Conservation (phyloP, 1,139 yeast genomes). For the Kodamaea alishanica region DNA sequence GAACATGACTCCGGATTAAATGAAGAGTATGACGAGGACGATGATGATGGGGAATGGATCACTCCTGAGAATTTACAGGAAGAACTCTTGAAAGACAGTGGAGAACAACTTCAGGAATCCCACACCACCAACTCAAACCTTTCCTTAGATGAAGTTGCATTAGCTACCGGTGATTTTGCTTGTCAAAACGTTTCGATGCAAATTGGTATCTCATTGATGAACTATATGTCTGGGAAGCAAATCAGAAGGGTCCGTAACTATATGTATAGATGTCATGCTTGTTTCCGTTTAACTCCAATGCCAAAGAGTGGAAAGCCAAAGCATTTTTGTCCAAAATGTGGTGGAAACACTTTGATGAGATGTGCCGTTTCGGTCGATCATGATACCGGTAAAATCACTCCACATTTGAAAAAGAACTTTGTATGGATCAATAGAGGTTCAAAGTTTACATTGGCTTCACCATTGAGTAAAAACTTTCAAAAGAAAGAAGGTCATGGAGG, state of each 20-base stretch:
- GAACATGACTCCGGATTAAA: constrained; percentile 18
- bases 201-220: constrained; percentile 82
- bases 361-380: constrained; percentile 87
- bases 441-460: constrained; percentile 68
- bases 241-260: constrained; percentile 84
- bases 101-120: constrained; percentile 38
- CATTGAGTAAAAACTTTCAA: constrained; percentile 61
- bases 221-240: constrained; percentile 78
- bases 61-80: constrained; percentile 80
- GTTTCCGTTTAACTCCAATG: constrained; percentile 76
- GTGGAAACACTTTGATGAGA: constrained; percentile 83
- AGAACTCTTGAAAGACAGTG: constrained; percentile 62
- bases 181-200: constrained; percentile 94
- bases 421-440: constrained; percentile 94
- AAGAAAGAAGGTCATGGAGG: constrained; percentile 70
- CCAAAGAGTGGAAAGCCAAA: constrained; percentile 72
- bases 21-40: constrained; percentile 52
- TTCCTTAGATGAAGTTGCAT: constrained; percentile 56
- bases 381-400: constrained; percentile 74
- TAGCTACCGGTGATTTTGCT: constrained; percentile 96
- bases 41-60: constrained; percentile 94
- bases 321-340: constrained; percentile 96
- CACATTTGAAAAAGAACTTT: constrained; percentile 88
- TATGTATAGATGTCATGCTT: constrained; percentile 96
- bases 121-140: constrained; percentile 9